phyloP scores from a whole-genome alignment of 2,329 filamentous ascomycete genomes.

The Exophiala sideris region DNA sequence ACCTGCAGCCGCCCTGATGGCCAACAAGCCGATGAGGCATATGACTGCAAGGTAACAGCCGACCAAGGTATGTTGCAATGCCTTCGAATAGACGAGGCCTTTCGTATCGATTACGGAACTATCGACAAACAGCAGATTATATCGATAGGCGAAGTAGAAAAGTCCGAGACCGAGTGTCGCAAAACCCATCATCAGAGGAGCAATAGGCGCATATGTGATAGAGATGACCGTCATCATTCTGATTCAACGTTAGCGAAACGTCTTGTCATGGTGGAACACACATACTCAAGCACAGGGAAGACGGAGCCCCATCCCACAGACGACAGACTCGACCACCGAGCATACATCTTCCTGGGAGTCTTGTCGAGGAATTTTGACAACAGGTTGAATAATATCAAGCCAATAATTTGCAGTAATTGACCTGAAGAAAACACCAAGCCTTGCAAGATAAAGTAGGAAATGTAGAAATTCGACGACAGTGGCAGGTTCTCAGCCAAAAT shows the following conservation, averaged over 20 bases:
- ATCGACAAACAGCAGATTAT: conserved; percentile 85
- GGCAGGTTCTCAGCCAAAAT: conserved; percentile 74
- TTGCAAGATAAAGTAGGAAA: conserved; percentile 92
- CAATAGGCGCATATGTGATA: conserved; percentile 81
- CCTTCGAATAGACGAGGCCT: conserved; percentile 81
- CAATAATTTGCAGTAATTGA: conserved; percentile 69
- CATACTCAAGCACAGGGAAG: conserved; percentile 74
- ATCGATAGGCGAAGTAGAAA: conserved; percentile 84
- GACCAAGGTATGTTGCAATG: conserved; percentile 77
- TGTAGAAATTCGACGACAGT: conserved; percentile 86
- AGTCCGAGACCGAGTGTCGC: conserved; percentile 72
- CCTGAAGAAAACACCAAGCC: conserved; percentile 75
- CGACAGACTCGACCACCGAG: conserved; percentile 69
- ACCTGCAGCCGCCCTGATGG: conserved; percentile 60
- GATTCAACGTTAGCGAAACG: not conserved
- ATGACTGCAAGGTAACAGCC: conserved; percentile 80
- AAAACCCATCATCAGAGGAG: conserved; percentile 79
- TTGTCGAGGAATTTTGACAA: conserved; percentile 71
- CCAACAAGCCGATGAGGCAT: conserved; percentile 82
- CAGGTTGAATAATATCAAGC: conserved; percentile 70
- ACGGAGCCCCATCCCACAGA: conserved; percentile 80
- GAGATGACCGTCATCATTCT: conserved; percentile 46
- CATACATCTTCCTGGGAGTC: conserved; percentile 77
- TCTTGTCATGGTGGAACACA: conserved; percentile 20
- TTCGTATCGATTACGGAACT: conserved; percentile 82